Base-by-base conservation (phyloP, 805 yeast genomes). In the Scheffersomyces spartinae region DNA sequence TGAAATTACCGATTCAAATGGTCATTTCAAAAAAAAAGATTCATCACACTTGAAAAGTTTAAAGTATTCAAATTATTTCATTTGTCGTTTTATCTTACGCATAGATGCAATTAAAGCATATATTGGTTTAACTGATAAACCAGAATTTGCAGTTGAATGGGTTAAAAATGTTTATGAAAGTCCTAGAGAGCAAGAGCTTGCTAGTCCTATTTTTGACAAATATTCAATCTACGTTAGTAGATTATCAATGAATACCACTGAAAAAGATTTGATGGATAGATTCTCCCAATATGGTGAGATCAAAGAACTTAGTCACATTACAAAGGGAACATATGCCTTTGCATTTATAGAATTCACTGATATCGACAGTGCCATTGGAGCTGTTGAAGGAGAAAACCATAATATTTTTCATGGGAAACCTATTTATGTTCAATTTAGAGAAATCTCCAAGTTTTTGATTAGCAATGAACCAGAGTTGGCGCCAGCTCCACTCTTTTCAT, bases 101-200 rank as follows among this genome's bases (percentile, higher is more conserved):
- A 93, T 81, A 45, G 94, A 84, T 48, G 94, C 95, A 8, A 80
- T 82, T 23, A 65, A 80, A 41, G 93, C 94, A 0, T 83, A 70
- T 56, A 85, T 91, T 3, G 68, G 65, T 38, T 56, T 78, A 33
- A 66, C 77, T 36, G 61, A 65, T 9, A 66, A 65, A 23, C 52
- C 61, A 6, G 49, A 53, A n/a, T 72, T 73, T 65, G 54, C 54
- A 22, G 79, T 77, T 21, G 84, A 79, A 40, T 83, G 95, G 95
- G 84, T 91, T 0, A 86, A 82, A 51, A 83, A 83, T 42, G 63
- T 83, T 23, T 85, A 74, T 24, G 68, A 64, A 18, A 62, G 65
- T 12, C n/a, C 20, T 8, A n/a, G 15, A 12, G 23, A 26, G 11
- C 21, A 55, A 4, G 58, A 52, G 18, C 52, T 64, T 11, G 52